Conservation (phyloP, 2,329 filamentous ascomycete species). For the Trichoderma semiorbis region DNA sequence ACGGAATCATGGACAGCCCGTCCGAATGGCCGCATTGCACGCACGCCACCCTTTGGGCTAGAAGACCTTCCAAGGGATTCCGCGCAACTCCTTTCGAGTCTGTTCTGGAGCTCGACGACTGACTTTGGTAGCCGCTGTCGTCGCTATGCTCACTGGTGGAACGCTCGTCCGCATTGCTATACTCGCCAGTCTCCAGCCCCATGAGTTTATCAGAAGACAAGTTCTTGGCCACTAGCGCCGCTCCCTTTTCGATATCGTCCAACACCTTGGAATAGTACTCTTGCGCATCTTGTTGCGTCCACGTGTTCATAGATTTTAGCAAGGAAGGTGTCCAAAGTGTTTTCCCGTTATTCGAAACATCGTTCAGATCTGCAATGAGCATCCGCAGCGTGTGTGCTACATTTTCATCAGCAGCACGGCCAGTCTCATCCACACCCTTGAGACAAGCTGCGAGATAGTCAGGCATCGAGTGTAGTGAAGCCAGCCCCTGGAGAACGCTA, state of each 20-base stretch:
- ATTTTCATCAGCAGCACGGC: slow-evolving; percentile 30
- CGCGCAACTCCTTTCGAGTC: slow-evolving; percentile 42
- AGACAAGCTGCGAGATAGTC: slow-evolving; percentile 57
- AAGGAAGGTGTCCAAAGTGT: slow-evolving; percentile 78
- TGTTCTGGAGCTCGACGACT: slow-evolving; percentile 37
- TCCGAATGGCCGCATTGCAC: slow-evolving; percentile 82
- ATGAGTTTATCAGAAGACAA: neutral
- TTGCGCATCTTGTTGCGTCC: slow-evolving; percentile 95
- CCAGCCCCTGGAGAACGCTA: slow-evolving; percentile 82
- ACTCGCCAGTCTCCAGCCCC: slow-evolving; percentile 1
- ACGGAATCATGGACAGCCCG: slow-evolving; percentile 83
- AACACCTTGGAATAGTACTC: slow-evolving; percentile 93
- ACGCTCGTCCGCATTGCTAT: slow-evolving; percentile 38
- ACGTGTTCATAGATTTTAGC: slow-evolving; percentile 89
- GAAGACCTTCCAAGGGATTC: slow-evolving; percentile 83
- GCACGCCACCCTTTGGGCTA: slow-evolving; percentile 87
- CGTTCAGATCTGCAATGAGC: slow-evolving; percentile 68
- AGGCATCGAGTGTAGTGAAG: slow-evolving; percentile 68
- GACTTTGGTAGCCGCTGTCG: slow-evolving; percentile 55
- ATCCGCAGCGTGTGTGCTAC: slow-evolving; percentile 54
- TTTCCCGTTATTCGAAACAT: slow-evolving; percentile 65
- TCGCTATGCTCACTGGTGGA: slow-evolving; percentile 49
- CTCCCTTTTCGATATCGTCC: slow-evolving; percentile 78
- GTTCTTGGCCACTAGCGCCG: slow-evolving; percentile 46
- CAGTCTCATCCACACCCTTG: slow-evolving; percentile 24